phyloP scores from a whole-genome alignment of 2,329 filamentous ascomycete species.

The Phoma herbarum region DNA sequence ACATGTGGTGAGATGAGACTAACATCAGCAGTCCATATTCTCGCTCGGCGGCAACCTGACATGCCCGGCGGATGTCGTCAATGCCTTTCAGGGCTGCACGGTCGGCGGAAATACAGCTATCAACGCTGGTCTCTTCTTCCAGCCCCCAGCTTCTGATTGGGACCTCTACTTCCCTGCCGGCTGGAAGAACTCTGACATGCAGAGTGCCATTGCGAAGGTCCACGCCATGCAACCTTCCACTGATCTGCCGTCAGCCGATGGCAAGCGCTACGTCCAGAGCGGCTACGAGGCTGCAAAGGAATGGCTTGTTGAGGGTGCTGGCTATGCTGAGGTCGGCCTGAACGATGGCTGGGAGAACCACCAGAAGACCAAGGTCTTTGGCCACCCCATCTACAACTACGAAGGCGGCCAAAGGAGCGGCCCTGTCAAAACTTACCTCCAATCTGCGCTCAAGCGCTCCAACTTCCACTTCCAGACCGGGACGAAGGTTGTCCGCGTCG shows the following conservation, averaged over 20 bases:
- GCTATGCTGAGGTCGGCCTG: constrained; percentile 59
- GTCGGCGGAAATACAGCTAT: constrained; percentile 63
- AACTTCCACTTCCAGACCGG: constrained; percentile 53
- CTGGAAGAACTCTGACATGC: constrained; percentile 62
- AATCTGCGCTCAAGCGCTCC: constrained; percentile 54
- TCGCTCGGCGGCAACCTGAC: constrained; percentile 49
- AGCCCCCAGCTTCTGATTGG: constrained; percentile 63
- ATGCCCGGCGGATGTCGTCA: constrained; percentile 53
- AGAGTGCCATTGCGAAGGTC: constrained; percentile 57
- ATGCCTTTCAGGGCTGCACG: constrained; percentile 60
- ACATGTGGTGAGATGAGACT: neutral
- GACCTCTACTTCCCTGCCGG: constrained; percentile 60
- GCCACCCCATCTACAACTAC: constrained; percentile 60
- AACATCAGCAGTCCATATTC: constrained; percentile 55
- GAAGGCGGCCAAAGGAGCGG: constrained; percentile 61
- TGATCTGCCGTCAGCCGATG: constrained; percentile 57
- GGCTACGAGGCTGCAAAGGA: constrained; percentile 58
- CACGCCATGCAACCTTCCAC: constrained; percentile 56
- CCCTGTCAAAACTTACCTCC: constrained; percentile 60
- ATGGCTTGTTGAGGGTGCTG: constrained; percentile 62
- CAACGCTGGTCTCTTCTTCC: constrained; percentile 64
- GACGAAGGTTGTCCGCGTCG: constrained; percentile 57
- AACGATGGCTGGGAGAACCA: constrained; percentile 56
- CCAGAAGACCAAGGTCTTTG: constrained; percentile 59
- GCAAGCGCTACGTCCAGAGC: constrained; percentile 58